A percentile compares a stretch with the other conserved stretches of the same genome.
Conservation (phyloP, 2,329 filamentous ascomycete species). For the Arachnomyces sp. region DNA sequence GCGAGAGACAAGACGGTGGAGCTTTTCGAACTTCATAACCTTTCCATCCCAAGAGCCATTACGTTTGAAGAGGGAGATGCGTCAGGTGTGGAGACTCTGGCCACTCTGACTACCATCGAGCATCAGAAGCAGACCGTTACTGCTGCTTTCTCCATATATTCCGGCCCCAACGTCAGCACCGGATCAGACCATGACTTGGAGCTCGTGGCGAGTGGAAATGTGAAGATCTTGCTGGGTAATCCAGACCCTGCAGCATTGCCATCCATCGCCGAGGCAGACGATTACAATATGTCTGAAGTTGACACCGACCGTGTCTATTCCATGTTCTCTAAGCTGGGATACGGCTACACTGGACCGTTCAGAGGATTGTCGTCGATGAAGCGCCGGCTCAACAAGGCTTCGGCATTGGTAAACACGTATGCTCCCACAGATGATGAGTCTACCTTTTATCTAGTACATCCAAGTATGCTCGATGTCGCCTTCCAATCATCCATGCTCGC, state of each 20-base stretch:
- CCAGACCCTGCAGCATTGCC: no score
- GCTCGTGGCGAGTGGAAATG: background rate
- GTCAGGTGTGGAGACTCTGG: constrained; percentile 8
- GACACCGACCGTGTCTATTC: no score
- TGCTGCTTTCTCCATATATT: constrained; percentile 1
- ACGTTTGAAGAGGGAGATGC: constrained; percentile 12
- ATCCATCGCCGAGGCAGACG: no score
- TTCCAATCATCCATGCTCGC: constrained; percentile 15
- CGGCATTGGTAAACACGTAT: background rate
- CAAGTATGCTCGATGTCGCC: constrained; percentile 14
- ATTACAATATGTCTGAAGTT: no score
- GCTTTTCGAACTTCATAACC: constrained; percentile 12
- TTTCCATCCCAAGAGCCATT: constrained; percentile 14
- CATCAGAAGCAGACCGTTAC: background rate
- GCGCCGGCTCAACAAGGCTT: no score
- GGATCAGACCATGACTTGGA: background rate
- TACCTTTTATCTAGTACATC: constrained; percentile 11
- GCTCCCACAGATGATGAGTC: background rate
- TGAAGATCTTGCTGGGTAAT: no score
- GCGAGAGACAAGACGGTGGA: constrained; percentile 1
- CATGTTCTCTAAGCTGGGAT: no score
- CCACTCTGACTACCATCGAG: constrained; percentile 4
- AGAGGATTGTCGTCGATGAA: background rate
- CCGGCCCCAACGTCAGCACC: background rate
- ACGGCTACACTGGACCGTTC: background rate